Conservation (phyloP, 2,329 filamentous ascomycete species). For the Venturiaceae sp. region DNA sequence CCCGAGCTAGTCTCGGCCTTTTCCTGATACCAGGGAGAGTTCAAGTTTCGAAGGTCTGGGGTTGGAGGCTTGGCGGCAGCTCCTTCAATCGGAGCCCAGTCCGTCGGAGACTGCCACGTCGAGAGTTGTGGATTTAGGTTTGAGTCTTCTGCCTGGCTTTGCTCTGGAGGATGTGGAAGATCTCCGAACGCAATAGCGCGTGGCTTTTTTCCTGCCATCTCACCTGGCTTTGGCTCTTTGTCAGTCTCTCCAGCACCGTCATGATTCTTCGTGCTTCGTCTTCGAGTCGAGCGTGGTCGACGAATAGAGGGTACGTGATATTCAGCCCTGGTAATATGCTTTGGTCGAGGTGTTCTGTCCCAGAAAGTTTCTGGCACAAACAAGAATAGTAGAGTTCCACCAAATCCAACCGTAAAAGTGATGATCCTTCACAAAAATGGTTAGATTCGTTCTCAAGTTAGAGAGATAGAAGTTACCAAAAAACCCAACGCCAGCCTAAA, state of each 20-base stretch:
- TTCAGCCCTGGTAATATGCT: neutral
- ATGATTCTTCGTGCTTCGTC: neutral
- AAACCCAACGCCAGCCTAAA: constrained; percentile 81
- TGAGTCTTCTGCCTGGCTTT: neutral
- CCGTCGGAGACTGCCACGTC: constrained; percentile 5
- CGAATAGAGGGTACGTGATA: neutral
- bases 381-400: constrained; percentile 65
- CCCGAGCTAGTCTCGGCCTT: constrained; percentile 13
- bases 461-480: constrained; percentile 60
- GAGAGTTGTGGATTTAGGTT: neutral
- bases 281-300: neutral
- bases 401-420: constrained; percentile 66
- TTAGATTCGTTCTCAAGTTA: constrained; percentile 12
- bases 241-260: neutral
- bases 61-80: constrained; percentile 8
- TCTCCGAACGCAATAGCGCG: neutral
- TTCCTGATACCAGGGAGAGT: constrained; percentile 24
- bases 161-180: neutral
- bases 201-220: neutral
- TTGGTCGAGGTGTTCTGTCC: constrained; percentile 64
- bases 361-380: constrained; percentile 95
- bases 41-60: constrained; percentile 25
- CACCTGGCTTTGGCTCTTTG: neutral
- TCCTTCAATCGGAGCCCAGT: neutral
- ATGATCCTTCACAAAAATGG: constrained; percentile 53